Percentiles rank a stretch among this genome's conserved stretches.
phyloP scores from a whole-genome alignment of 2,329 filamentous ascomycete species.

The Fusarium nelsonii region DNA sequence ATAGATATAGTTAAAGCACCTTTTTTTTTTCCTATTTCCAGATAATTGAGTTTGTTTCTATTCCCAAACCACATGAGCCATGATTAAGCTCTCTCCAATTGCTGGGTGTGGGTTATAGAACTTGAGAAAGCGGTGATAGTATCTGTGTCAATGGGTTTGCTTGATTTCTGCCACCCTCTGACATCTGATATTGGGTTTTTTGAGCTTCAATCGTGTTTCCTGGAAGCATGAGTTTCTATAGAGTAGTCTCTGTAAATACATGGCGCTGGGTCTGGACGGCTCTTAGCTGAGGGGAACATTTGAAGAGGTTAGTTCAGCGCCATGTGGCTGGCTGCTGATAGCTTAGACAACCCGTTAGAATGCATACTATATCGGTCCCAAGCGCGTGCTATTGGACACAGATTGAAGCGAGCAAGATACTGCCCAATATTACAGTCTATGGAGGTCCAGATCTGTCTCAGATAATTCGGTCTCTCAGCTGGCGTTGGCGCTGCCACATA shows the following conservation, averaged over 20 bases:
- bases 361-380: background rate
- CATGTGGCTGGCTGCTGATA: slow-evolving; percentile 5
- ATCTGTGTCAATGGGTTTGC: slow-evolving; percentile 53
- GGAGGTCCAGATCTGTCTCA: background rate
- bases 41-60: slow-evolving; percentile 13
- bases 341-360: background rate
- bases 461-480: background rate
- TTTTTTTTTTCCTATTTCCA: background rate
- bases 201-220: slow-evolving; percentile 56
- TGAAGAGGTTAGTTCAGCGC: background rate
- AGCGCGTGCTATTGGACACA: slow-evolving; percentile 4
- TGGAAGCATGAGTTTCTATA: too few species aligned
- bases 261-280: background rate
- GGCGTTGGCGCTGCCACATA: slow-evolving; percentile 2
- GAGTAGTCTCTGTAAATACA: too few species aligned
- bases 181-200: slow-evolving; percentile 61
- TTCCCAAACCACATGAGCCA: slow-evolving; percentile 59
- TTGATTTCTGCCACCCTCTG: slow-evolving; percentile 61
- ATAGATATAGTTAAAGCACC: background rate
- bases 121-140: slow-evolving; percentile 7
- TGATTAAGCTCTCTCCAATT: slow-evolving; percentile 59
- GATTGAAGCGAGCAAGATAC: background rate
- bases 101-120: slow-evolving; percentile 53
- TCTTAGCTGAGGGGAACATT: slow-evolving; percentile 2
- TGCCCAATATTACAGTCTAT: slow-evolving; percentile 6